Conservation (phyloP, 192 early-diverging fungal genomes). For the Phycomyces blakesleeanus region DNA sequence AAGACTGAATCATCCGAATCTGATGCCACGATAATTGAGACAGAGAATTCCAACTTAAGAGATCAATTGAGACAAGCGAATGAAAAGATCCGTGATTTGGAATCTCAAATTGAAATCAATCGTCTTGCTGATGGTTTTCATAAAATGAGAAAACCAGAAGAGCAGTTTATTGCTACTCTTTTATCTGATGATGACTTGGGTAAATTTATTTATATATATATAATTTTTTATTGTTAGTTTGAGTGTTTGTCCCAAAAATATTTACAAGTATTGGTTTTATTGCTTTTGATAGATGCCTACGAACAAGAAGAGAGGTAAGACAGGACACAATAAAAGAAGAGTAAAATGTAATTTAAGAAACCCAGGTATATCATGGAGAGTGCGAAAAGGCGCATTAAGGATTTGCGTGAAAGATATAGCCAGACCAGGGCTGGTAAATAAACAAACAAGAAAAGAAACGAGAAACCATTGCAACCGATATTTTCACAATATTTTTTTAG, state of each 20-base stretch:
- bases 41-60: slow-evolving; percentile 5
- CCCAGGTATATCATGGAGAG: not conserved
- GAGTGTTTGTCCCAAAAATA: no score
- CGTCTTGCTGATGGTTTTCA: not conserved
- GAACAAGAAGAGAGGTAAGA: slow-evolving; percentile 18
- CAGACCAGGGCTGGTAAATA: slow-evolving; percentile 5
- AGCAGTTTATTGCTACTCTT: not conserved
- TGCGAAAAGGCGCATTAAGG: not conserved
- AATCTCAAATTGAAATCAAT: not conserved
- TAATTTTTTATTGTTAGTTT: no score
- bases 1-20: not conserved
- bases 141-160: no score
- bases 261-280: not conserved
- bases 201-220: slow-evolving; percentile 4
- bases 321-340: not conserved
- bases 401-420: slow-evolving; percentile 9
- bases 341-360: not conserved
- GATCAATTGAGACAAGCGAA: slow-evolving; percentile 1
- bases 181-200: not conserved
- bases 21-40: not conserved
- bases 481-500: not conserved
- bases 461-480: no score
- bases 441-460: not conserved
- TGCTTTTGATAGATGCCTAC: slow-evolving; percentile 6
- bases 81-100: slow-evolving; percentile 4